Evolutionary conservation across 306 rosid species (phyloP), one percentile per base, ranked within the genome.

Genomic region (Medicago ruthenica): DNA sequence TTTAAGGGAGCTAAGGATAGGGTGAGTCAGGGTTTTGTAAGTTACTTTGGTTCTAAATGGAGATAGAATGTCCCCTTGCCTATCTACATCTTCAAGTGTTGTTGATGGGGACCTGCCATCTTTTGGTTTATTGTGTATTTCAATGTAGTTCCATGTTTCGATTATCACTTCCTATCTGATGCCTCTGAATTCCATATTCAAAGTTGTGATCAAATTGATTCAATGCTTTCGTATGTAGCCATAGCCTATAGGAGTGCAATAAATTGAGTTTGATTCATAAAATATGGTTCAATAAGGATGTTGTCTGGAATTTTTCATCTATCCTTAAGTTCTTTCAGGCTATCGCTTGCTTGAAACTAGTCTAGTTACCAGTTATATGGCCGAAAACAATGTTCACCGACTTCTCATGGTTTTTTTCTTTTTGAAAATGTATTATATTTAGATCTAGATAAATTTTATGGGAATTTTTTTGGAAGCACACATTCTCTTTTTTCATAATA

Each of bases 381-480:
- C 24, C 67, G 59, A 67, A 42, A 17, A 15, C 40, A 53, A 62
- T 39, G 9, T 34, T 76, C n/a, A 45, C 63, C n/a, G 67, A 34
- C 13, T 41, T 41, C 7, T 74, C 36, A 8, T 59, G 18, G 22
- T 18, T 24, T 8, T 41, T 50, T 8, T 75, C 63, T 15, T 9
- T n/a, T n/a, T n/a, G n/a, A n/a, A n/a, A 55, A 7, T 70, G 20
- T 41, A 10, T 64, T 2, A 12, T 36, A 16, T 62, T 27, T 18
- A 31, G 40, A n/a, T 62, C 40, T 18, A 31, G 58, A n/a, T 15
- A 31, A 40, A 12, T 17, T n/a, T 70, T 45, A 68, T 70, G 55
- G 44, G 58, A 24, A 76, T 65, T 75, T n/a, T n/a, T n/a, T 73
- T 62, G 66, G 69, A 68, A 67, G 51, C 36, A 41, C 44, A 21